Base-by-base conservation (phyloP, 192 early-diverging fungal genomes). In the Funneliformis mosseae region DNA sequence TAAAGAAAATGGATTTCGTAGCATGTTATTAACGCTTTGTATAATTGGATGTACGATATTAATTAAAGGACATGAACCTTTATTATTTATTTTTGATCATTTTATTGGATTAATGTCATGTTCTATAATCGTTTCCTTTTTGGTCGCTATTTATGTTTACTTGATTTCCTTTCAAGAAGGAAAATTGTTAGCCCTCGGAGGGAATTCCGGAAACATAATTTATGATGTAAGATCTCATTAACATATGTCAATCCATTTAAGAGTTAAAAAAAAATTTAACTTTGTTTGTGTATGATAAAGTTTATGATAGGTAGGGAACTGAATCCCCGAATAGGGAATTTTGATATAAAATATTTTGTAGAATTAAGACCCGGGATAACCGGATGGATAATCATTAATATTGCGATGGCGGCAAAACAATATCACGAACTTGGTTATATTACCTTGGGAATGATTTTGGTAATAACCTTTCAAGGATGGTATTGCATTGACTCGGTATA, bases 281-380 rank as follows among this genome's bases (percentile, higher is more conserved):
- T 64, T 64, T 28, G 4, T 23, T 27, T 64, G 14, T 83, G 95
- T 43, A 95, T 95, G 8, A 46, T n/a, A 42, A 81, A 90, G 87
- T 98, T 95, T 80, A 97, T 95, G 83, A 97, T 99, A 55, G 97
- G 97, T 10, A 90, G 97, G 77, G 97, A 99, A 84, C 88, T 99
- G 75, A 99, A 99, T 85, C 97, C 97, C 69, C 92, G 97, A 46
- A 84, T 96, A 67, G 89, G 90, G 38, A 69, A 83, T 0, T 90
- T 97, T 70, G 97, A 99, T 79, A 88, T 99, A 83, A 99, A 99
- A 88, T 95, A 87, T 84, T 95, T 99, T 79, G 92, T 91, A 82
- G 97, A 99, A 85, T 89, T 99, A 74, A 90, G 97, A 12, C 97
- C 97, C 7, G 96, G 97, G 0, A 86, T 98, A 68, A 96, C 97